Evolutionary conservation across 2,329 filamentous ascomycete species (phyloP).

Genomic region (Lecanicillium sp.): DNA sequence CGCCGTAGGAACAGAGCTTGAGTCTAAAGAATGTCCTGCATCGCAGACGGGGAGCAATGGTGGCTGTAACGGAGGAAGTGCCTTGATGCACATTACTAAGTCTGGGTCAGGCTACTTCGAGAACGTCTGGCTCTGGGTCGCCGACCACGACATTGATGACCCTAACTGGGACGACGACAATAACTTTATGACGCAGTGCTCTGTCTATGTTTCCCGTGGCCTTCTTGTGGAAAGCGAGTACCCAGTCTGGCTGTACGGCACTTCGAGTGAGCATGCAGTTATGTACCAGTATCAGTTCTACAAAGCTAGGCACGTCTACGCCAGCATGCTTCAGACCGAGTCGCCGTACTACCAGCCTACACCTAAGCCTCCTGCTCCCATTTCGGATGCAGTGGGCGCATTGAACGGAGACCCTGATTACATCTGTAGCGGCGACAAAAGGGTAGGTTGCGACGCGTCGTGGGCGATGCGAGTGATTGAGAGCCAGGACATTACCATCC

Average conservation of each 20-base stretch:
- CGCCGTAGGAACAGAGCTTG: conserved; percentile 38
- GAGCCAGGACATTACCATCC: conserved; percentile 11
- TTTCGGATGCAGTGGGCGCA: not conserved
- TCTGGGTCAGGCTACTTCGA: conserved; percentile 19
- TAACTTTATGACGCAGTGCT: no score
- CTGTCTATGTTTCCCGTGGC: not conserved
- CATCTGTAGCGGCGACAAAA: conserved; percentile 3
- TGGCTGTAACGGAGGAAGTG: conserved; percentile 24
- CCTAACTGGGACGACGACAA: conserved; percentile 1
- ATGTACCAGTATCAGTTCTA: conserved; percentile 5
- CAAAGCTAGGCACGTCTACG: not conserved
- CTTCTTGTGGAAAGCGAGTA: conserved; percentile 1
- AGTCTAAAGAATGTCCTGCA: conserved; percentile 31
- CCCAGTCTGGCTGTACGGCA: conserved; percentile 5
- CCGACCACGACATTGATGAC: conserved; percentile 32
- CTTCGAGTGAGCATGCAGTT: not conserved
- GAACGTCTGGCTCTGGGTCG: conserved; percentile 29
- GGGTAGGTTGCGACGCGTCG: conserved; percentile 11
- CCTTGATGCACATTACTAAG: conserved; percentile 25
- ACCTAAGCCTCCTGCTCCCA: not conserved
- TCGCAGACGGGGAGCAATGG: conserved; percentile 18
- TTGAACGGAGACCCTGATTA: conserved; percentile 1
- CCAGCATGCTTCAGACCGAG: conserved; percentile 6
- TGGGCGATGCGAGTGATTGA: conserved; percentile 12
- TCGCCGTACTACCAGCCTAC: conserved; percentile 2